Percentiles rank a stretch among this genome's conserved stretches.
These are phyloP conservation scores for Huntiella decipiens DNA, from an alignment of 2,329 filamentous ascomycete species.

Conservation along the genomic window DNA sequence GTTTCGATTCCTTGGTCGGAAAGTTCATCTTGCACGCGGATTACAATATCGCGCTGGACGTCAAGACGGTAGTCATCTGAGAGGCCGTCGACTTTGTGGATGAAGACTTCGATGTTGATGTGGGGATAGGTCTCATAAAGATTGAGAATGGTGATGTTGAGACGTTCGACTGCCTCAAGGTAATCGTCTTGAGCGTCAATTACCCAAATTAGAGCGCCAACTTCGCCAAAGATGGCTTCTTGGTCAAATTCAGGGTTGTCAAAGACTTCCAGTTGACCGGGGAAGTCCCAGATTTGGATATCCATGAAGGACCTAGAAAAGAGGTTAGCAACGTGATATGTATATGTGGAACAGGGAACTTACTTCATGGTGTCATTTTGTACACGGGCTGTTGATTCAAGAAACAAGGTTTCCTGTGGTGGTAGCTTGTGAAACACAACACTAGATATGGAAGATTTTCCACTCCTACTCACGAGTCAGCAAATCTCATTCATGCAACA, in stretches of 20 bases:
- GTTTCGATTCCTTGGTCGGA: slow-evolving; percentile 87
- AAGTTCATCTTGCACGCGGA: slow-evolving; percentile 89
- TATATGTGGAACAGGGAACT: slow-evolving; percentile 19
- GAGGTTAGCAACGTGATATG: neutral
- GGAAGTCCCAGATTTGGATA: slow-evolving; percentile 96
- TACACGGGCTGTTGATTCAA: slow-evolving; percentile 86
- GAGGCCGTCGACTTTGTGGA: slow-evolving; percentile 96
- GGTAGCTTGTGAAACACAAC: slow-evolving; percentile 99
- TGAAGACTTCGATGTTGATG: slow-evolving; percentile 96
- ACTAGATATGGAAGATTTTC: slow-evolving; percentile 94
- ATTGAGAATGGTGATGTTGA: slow-evolving; percentile 77
- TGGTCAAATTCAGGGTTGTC: slow-evolving; percentile 79
- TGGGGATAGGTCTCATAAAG: slow-evolving; percentile 69
- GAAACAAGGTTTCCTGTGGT: slow-evolving; percentile 83
- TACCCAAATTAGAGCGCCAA: slow-evolving; percentile 92
- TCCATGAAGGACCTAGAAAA: slow-evolving; percentile 80
- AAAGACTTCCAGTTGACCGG: slow-evolving; percentile 77
- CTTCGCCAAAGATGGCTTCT: slow-evolving; percentile 82
- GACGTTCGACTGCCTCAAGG: slow-evolving; percentile 67
- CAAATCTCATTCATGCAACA: neutral
- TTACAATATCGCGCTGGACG: slow-evolving; percentile 89
- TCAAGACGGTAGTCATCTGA: slow-evolving; percentile 93
- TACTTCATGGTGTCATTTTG: slow-evolving; percentile 93
- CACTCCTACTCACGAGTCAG: slow-evolving; percentile 43
- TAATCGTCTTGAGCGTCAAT: slow-evolving; percentile 98